A percentile compares a stretch with the other conserved stretches of the same genome.
Conservation (phyloP, 805 yeast species). For the Candida ulmi region DNA sequence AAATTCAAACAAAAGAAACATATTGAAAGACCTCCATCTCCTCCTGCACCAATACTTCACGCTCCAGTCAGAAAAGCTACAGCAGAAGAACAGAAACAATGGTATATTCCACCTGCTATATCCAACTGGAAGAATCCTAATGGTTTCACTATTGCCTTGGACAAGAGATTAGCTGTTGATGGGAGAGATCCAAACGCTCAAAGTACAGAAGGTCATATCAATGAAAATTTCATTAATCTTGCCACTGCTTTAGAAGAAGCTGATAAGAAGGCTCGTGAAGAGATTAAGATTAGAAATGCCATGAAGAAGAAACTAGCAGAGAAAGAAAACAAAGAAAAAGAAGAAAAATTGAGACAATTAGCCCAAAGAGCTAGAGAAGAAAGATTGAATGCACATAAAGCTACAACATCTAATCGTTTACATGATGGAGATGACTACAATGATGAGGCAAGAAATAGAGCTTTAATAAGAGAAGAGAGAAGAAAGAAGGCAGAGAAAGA, state of each 20-base stretch:
- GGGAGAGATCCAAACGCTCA: constrained; percentile 31
- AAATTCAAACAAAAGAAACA: constrained; percentile 63
- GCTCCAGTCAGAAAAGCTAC: constrained; percentile 45
- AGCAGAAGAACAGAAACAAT: constrained; percentile 66
- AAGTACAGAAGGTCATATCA: constrained; percentile 33
- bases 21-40: constrained; percentile 63
- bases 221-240: constrained; percentile 54
- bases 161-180: constrained; percentile 60
- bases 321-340: constrained; percentile 42
- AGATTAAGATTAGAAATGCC: constrained; percentile 44
- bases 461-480: constrained; percentile 37
- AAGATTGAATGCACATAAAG: constrained; percentile 11
- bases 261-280: constrained; percentile 53
- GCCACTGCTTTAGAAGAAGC: constrained; percentile 72
- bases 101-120: constrained; percentile 88
- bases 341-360: constrained; percentile 42
- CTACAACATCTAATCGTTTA: neutral
- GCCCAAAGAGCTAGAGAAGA: constrained; percentile 45
- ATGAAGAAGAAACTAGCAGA: constrained; percentile 45
- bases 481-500: constrained; percentile 43
- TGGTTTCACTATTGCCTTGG: constrained; percentile 79
- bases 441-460: constrained; percentile 28
- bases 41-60: constrained; percentile 68
- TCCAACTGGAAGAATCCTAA: constrained; percentile 96
- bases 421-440: constrained; percentile 4